A percentile compares a stretch with the other conserved stretches of the same genome.
These are phyloP conservation scores for Phytophthora sp. DNA, from an alignment of 352 stramenopile species.

Conservation along the genomic window DNA sequence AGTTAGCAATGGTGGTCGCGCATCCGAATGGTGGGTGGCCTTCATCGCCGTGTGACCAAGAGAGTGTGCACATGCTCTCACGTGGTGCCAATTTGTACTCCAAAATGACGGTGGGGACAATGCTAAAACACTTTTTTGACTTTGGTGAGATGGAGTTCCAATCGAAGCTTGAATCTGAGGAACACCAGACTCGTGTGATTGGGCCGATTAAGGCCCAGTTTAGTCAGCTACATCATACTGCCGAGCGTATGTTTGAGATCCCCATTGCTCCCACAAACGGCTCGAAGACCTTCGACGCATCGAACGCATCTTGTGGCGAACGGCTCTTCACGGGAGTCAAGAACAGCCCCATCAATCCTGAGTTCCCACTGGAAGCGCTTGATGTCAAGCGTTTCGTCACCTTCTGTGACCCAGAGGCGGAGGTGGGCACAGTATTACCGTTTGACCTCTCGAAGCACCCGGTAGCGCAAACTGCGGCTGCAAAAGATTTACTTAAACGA, in stretches of 20 bases:
- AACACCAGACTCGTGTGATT: slow-evolving; percentile 63
- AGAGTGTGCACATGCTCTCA: slow-evolving; percentile 73
- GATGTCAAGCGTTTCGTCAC: slow-evolving; percentile 75
- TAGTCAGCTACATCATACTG: slow-evolving; percentile 52
- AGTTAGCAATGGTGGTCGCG: slow-evolving; percentile 73
- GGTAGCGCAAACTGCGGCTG: slow-evolving; percentile 92
- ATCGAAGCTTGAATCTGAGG: slow-evolving; percentile 56
- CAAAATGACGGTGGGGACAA: slow-evolving; percentile 73
- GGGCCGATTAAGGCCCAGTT: slow-evolving; percentile 73
- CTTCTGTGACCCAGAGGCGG: slow-evolving; percentile 69
- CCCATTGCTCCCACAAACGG: slow-evolving; percentile 20
- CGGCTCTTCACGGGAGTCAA: slow-evolving; percentile 42
- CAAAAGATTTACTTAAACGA: slow-evolving; percentile 93
- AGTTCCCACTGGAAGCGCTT: slow-evolving; percentile 77
- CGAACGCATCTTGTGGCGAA: slow-evolving; percentile 81
- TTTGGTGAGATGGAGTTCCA: slow-evolving; percentile 73
- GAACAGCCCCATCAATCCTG: slow-evolving; percentile 58
- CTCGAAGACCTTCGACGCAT: slow-evolving; percentile 57
- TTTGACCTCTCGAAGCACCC: slow-evolving; percentile 94
- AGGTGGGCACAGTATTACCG: slow-evolving; percentile 69
- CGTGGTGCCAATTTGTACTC: slow-evolving; percentile 85
- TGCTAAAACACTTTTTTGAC: slow-evolving; percentile 89
- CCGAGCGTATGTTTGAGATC: slow-evolving; percentile 41
- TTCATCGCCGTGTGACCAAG: slow-evolving; percentile 63
- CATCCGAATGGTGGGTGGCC: slow-evolving; percentile 67